Conservation (phyloP, 2,329 filamentous ascomycete genomes). For the Aspergillus intermedius region DNA sequence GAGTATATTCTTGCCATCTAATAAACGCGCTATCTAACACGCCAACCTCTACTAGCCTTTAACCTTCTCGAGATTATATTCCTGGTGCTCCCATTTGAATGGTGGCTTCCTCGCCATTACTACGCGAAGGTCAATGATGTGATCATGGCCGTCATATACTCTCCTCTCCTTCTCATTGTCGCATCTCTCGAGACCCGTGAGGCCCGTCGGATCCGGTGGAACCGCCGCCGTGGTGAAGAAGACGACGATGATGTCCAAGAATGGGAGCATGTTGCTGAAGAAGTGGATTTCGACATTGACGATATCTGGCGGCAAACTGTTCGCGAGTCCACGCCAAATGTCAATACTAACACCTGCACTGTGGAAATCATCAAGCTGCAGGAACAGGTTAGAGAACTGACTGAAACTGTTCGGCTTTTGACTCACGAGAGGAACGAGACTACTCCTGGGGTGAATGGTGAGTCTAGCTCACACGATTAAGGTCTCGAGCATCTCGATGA, state of each 20-base stretch:
- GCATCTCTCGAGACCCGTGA: constrained; percentile 63
- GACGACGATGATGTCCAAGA: constrained; percentile 87
- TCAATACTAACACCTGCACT: constrained; percentile 71
- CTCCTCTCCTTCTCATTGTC: constrained; percentile 71
- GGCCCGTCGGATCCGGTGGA: constrained; percentile 62
- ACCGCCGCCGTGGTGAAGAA: constrained; percentile 71
- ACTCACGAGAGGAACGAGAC: constrained; percentile 15
- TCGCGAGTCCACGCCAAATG: constrained; percentile 66
- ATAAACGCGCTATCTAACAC: neutral
- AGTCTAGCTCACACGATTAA: neutral
- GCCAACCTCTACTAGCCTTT: constrained; percentile 48
- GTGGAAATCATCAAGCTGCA: constrained; percentile 50
- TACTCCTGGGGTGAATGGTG: neutral
- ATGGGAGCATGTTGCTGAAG: constrained; percentile 73
- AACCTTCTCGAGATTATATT: constrained; percentile 85
- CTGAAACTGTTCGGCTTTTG: constrained; percentile 58
- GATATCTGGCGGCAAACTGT: constrained; percentile 77
- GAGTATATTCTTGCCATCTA: constrained; percentile 11
- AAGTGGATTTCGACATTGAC: constrained; percentile 73
- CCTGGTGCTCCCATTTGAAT: constrained; percentile 77
- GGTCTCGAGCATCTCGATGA: no score
- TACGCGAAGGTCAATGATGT: constrained; percentile 83
- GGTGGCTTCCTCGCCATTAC: constrained; percentile 72
- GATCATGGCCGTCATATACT: constrained; percentile 82
- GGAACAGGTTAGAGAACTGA: constrained; percentile 54